phyloP scores from a whole-genome alignment of 345 rosid species.

The Ailanthus altissimus region DNA sequence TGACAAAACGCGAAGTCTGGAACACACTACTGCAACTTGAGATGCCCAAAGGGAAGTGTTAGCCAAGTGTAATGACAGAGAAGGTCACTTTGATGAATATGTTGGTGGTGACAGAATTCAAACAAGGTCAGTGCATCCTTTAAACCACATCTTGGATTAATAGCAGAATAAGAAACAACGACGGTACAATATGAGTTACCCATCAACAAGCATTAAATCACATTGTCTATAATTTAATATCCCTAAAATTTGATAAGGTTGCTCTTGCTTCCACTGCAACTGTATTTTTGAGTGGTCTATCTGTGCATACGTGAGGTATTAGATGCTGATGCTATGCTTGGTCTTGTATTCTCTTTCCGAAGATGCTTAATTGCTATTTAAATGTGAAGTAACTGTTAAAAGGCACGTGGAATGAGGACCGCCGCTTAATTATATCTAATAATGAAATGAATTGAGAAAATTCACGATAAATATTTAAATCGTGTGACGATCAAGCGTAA shows the following conservation, averaged over 20 bases:
- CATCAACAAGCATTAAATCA: constrained; percentile 11
- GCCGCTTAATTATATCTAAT: background rate
- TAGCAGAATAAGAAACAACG: background rate
- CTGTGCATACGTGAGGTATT: background rate
- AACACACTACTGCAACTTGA: too few relatives aligned
- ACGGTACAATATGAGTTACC: background rate
- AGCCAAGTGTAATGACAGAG: too few relatives aligned
- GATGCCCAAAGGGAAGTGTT: too few relatives aligned
- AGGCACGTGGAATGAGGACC: background rate
- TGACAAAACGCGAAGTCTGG: too few relatives aligned
- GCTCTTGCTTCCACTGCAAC: constrained; percentile 11
- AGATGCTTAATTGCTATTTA: constrained; percentile 21
- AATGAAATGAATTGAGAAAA: background rate
- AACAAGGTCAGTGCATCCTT: background rate
- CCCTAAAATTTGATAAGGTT: constrained; percentile 15
- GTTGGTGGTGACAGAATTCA: background rate
- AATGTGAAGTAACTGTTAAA: background rate
- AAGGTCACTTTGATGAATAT: background rate
- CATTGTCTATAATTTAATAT: background rate
- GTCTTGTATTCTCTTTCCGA: constrained; percentile 14
- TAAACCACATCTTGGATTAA: background rate
- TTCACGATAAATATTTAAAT: background rate
- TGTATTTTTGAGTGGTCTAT: background rate
- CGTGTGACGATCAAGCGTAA: background rate
- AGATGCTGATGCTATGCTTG: constrained; percentile 24